These are phyloP conservation scores for Geotrichum fermentans DNA, from an alignment of 1,139 yeast genomes.

Conservation along the genomic window DNA sequence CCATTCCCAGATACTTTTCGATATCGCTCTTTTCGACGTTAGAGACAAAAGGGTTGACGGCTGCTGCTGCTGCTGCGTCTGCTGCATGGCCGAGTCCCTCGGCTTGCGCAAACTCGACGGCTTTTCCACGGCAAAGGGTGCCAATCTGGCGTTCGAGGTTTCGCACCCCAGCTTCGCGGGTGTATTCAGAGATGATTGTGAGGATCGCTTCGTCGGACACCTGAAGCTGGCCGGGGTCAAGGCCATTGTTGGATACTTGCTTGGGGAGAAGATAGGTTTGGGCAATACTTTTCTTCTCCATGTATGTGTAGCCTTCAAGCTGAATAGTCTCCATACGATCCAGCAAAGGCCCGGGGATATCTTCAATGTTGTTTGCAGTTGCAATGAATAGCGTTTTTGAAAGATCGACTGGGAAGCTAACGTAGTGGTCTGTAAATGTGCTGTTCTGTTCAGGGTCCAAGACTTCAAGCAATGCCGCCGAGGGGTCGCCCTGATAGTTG, in stretches of 20 bases:
- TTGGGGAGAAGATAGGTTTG: slow-evolving; percentile 67
- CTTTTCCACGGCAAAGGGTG: slow-evolving; percentile 71
- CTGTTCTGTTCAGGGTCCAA: slow-evolving; percentile 87
- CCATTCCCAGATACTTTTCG: slow-evolving; percentile 45
- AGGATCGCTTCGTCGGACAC: slow-evolving; percentile 48
- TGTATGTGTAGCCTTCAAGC: slow-evolving; percentile 74
- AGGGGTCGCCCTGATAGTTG: slow-evolving; percentile 76
- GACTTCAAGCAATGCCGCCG: slow-evolving; percentile 84
- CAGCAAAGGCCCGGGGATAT: slow-evolving; percentile 70
- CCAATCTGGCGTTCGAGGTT: slow-evolving; percentile 69
- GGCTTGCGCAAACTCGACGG: slow-evolving; percentile 62
- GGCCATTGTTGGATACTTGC: slow-evolving; percentile 67
- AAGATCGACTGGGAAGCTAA: slow-evolving; percentile 85
- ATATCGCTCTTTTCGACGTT: slow-evolving; percentile 34
- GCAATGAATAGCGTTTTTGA: slow-evolving; percentile 82
- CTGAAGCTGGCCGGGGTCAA: slow-evolving; percentile 44
- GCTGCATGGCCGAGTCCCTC: slow-evolving; percentile 31
- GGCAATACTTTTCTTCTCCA: slow-evolving; percentile 75
- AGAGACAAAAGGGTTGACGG: too few species aligned
- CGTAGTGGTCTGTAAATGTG: slow-evolving; percentile 74
- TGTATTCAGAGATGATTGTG: slow-evolving; percentile 62
- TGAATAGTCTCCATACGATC: slow-evolving; percentile 85
- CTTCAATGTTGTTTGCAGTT: slow-evolving; percentile 80
- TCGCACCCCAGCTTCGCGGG: slow-evolving; percentile 86
- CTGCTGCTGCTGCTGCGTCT: too few species aligned